Conservation (phyloP, 2,329 filamentous ascomycete genomes). For the Aspergillus pseudoterreus region DNA sequence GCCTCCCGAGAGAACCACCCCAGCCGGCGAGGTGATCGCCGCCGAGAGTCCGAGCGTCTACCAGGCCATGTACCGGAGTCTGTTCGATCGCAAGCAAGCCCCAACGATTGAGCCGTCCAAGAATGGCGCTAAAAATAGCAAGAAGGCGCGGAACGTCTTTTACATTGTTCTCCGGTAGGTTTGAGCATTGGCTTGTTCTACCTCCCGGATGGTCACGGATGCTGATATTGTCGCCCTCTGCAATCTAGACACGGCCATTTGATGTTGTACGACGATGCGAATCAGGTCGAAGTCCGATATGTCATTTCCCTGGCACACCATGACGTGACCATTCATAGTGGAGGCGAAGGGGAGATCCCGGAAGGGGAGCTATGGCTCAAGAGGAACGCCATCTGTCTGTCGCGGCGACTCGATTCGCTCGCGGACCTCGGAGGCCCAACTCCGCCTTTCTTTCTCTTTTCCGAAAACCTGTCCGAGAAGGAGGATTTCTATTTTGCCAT, state of each 20-base stretch:
- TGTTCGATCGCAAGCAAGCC: slow-evolving; percentile 76
- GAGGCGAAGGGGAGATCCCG: slow-evolving; percentile 70
- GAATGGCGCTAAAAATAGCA: slow-evolving; percentile 46
- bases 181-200: not conserved
- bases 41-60: slow-evolving; percentile 90
- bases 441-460: slow-evolving; percentile 90
- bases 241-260: slow-evolving; percentile 75
- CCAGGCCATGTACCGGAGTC: slow-evolving; percentile 94
- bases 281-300: slow-evolving; percentile 92
- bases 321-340: slow-evolving; percentile 69
- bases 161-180: slow-evolving; percentile 79
- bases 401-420: slow-evolving; percentile 56
- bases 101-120: slow-evolving; percentile 54
- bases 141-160: slow-evolving; percentile 79
- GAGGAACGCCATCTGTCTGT: slow-evolving; percentile 79
- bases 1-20: slow-evolving; percentile 80
- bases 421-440: slow-evolving; percentile 57
- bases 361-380: slow-evolving; percentile 97
- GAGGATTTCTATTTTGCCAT: slow-evolving; percentile 98
- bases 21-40: slow-evolving; percentile 72
- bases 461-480: slow-evolving; percentile 91
- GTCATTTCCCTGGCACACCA: slow-evolving; percentile 91
- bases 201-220: slow-evolving; percentile 3
- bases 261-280: slow-evolving; percentile 95
- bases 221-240: slow-evolving; percentile 9